Evolutionary conservation across 2,329 filamentous ascomycete species (phyloP).

Genomic region (Colletotrichum caudatum): DNA sequence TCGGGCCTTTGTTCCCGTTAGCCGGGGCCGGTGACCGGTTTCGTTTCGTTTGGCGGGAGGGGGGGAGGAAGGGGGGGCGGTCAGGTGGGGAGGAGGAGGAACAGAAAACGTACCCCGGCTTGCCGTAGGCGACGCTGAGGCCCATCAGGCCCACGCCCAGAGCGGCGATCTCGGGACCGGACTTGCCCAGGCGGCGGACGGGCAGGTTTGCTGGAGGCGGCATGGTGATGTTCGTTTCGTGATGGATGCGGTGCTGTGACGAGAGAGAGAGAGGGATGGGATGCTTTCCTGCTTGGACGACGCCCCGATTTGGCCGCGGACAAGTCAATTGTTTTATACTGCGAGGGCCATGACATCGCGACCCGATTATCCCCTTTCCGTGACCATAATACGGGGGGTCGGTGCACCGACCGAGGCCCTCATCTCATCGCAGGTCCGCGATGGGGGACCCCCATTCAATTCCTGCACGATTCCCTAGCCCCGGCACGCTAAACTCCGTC

Average conservation of each 20-base stretch:
- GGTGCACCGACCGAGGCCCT: no score
- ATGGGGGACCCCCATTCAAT: no score
- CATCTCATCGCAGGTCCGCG: background rate
- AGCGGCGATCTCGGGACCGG: conserved; percentile 62
- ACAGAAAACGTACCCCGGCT: conserved; percentile 21
- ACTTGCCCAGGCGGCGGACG: conserved; percentile 62
- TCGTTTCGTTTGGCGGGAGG: background rate
- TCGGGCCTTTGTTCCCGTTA: conserved; percentile 54
- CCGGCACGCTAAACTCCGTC: background rate
- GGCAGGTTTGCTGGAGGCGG: conserved; percentile 39
- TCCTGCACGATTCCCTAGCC: background rate
- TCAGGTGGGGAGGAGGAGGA: no score
- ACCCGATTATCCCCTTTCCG: background rate
- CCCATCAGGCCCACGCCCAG: conserved; percentile 69
- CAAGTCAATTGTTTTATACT: background rate
- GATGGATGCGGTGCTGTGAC: background rate
- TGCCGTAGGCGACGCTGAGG: conserved; percentile 53
- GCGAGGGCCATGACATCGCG: background rate
- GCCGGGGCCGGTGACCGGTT: no score
- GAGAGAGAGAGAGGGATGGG: no score
- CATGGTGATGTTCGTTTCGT: background rate
- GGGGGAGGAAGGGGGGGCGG: no score
- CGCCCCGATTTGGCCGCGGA: background rate
- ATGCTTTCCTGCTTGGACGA: background rate
- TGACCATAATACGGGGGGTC: no score